A percentile compares a stretch with the other conserved stretches of the same genome.
phyloP scores from a whole-genome alignment of 164 flowering plant genomes.

The Piper longum region DNA sequence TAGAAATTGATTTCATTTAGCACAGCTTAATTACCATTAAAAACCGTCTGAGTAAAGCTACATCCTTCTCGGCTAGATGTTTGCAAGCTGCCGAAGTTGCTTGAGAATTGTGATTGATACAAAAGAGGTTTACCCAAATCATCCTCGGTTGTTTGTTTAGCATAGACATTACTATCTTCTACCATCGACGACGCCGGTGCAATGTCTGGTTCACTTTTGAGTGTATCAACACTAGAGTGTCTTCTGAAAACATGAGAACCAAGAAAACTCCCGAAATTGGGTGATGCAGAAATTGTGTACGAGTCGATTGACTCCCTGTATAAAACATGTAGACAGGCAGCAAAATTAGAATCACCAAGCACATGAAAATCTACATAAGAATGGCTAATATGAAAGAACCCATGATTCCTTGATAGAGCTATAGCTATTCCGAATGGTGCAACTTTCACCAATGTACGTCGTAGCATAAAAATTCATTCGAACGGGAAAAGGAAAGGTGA shows the following conservation, averaged over 20 bases:
- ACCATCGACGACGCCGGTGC: conserved; percentile 41
- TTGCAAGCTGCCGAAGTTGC: conserved; percentile 33
- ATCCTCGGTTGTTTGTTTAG: conserved; percentile 25
- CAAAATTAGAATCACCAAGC: too few relatives aligned
- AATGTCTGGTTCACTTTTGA: conserved; percentile 21
- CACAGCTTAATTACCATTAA: conserved; percentile 45
- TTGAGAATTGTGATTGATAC: conserved; percentile 27
- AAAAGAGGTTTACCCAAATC: conserved; percentile 19
- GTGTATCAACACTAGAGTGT: conserved; percentile 22
- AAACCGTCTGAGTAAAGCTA: conserved; percentile 72
- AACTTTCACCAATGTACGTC: too few relatives aligned
- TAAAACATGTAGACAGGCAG: too few relatives aligned
- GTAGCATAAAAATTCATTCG: too few relatives aligned
- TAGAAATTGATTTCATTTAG: neutral
- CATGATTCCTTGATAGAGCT: too few relatives aligned
- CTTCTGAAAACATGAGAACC: conserved; percentile 14
- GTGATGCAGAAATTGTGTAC: conserved; percentile 63
- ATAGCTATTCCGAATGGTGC: too few relatives aligned
- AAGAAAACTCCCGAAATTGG: conserved; percentile 34
- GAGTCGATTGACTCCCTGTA: conserved; percentile 44
- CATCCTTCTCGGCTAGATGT: conserved; percentile 55
- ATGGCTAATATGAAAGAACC: too few relatives aligned
- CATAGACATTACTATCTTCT: conserved; percentile 13
- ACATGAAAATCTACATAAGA: too few relatives aligned
- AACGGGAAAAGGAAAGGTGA: too few relatives aligned